Percentiles rank a stretch among this genome's conserved stretches.
Evolutionary conservation across 176 grass and related monocot species (phyloP).

Genomic region (Cymbopogon citratus): DNA sequence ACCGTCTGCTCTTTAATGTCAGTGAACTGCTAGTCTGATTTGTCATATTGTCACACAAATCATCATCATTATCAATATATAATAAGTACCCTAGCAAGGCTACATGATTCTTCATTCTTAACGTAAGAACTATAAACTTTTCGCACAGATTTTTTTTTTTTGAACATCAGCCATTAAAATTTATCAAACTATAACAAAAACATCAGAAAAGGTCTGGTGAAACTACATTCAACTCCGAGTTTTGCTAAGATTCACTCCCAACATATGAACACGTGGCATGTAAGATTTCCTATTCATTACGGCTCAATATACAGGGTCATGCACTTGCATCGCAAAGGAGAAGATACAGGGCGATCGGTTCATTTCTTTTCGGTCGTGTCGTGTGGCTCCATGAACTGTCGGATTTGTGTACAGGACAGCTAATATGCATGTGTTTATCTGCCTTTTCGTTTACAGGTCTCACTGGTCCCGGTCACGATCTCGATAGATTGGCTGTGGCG

Average conservation of each 20-base stretch:
- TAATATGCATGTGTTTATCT: slow-evolving; percentile 6
- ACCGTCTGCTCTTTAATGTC: no score
- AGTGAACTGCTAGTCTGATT: neutral
- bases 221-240: neutral
- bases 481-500: slow-evolving; percentile 81
- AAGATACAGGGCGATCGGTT: neutral
- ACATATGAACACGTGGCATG: neutral
- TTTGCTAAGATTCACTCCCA: neutral
- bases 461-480: slow-evolving; percentile 49
- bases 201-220: neutral
- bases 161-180: neutral
- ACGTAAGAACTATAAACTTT: neutral
- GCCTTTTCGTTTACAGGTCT: slow-evolving; percentile 14
- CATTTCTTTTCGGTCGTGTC: neutral
- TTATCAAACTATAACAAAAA: neutral
- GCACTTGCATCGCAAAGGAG: neutral
- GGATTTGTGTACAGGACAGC: slow-evolving; percentile 2
- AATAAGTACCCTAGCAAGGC: no score
- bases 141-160: neutral
- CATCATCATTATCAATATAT: no score
- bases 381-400: neutral
- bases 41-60: no score
- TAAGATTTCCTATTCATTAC: neutral
- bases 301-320: neutral
- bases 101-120: neutral